Evolutionary conservation across 768 basidiomycete species (phyloP).

Genomic region (Neoboletus brunneissimus): DNA sequence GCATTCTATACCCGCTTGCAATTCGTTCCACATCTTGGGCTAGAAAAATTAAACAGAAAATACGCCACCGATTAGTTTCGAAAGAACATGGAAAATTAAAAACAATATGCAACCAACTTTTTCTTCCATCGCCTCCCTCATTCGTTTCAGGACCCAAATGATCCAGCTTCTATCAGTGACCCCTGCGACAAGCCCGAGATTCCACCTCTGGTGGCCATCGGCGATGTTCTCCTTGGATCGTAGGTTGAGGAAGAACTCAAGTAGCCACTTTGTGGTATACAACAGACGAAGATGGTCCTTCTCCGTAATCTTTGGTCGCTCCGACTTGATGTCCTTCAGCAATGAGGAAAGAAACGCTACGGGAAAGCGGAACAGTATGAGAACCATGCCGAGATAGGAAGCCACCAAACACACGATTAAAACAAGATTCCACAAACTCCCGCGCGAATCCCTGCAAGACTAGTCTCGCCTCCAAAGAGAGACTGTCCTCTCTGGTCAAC

Average conservation of each 20-base stretch:
- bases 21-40: slow-evolving; percentile 93
- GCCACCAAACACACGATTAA: slow-evolving; percentile 68
- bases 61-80: slow-evolving; percentile 10
- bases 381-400: slow-evolving; percentile 13
- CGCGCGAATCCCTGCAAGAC: slow-evolving; percentile 67
- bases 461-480: slow-evolving; percentile 60
- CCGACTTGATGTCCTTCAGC: slow-evolving; percentile 90
- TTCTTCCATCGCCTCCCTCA: slow-evolving; percentile 87
- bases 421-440: slow-evolving; percentile 77
- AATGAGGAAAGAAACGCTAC: slow-evolving; percentile 85
- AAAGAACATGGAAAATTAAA: not conserved
- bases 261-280: slow-evolving; percentile 86
- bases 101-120: slow-evolving; percentile 53
- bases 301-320: slow-evolving; percentile 89
- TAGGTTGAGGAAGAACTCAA: slow-evolving; percentile 78
- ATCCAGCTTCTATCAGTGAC: slow-evolving; percentile 87
- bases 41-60: slow-evolving; percentile 30
- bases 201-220: slow-evolving; percentile 43
- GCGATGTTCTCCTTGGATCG: slow-evolving; percentile 38
- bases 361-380: slow-evolving; percentile 11
- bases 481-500: slow-evolving; percentile 62
- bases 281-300: slow-evolving; percentile 90
- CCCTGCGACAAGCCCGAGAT: slow-evolving; percentile 75
- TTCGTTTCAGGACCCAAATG: slow-evolving; percentile 84
- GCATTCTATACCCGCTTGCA: slow-evolving; percentile 93